These are phyloP conservation scores for Malassezia nana DNA, from an alignment of 1,284 basidiomycete genomes.

Conservation along the genomic window DNA sequence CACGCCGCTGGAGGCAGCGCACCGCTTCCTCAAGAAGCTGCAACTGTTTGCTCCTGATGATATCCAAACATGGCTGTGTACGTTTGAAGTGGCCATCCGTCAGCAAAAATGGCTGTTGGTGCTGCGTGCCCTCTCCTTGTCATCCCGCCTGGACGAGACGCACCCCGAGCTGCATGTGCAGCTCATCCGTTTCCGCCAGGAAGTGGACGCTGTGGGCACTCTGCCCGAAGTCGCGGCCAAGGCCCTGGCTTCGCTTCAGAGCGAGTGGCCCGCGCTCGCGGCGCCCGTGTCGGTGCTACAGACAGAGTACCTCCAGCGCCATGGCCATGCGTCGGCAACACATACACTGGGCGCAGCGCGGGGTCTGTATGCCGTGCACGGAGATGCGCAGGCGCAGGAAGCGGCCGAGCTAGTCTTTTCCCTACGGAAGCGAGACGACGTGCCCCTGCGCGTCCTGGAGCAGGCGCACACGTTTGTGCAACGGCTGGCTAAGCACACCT, in stretches of 20 bases:
- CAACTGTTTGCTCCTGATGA: slow-evolving; percentile 51
- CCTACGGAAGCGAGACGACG: not conserved
- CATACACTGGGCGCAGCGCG: slow-evolving; percentile 54
- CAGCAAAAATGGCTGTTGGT: slow-evolving; percentile 71
- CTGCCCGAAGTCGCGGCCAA: slow-evolving; percentile 12
- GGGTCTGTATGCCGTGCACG: slow-evolving; percentile 51
- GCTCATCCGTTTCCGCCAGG: slow-evolving; percentile 58
- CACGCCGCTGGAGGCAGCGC: slow-evolving; percentile 63
- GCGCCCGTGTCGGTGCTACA: slow-evolving; percentile 59
- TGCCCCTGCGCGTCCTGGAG: not conserved
- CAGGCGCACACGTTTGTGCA: slow-evolving; percentile 1
- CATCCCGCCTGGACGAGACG: slow-evolving; percentile 55
- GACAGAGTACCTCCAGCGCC: slow-evolving; percentile 63
- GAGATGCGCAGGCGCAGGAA: not conserved
- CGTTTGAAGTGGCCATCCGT: slow-evolving; percentile 71
- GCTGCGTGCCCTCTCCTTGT: slow-evolving; percentile 59
- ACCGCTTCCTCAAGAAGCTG: slow-evolving; percentile 64
- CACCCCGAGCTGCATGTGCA: slow-evolving; percentile 64
- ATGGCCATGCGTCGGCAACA: slow-evolving; percentile 56
- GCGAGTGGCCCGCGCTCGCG: slow-evolving; percentile 19
- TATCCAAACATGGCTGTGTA: slow-evolving; percentile 63
- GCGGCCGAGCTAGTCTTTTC: slow-evolving; percentile 5
- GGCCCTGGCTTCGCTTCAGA: slow-evolving; percentile 48
- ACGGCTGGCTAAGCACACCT: not conserved
- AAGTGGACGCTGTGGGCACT: slow-evolving; percentile 13